Evolutionary conservation across 345 rosid genomes (phyloP).

Genomic region (Eucalyptus sp.): DNA sequence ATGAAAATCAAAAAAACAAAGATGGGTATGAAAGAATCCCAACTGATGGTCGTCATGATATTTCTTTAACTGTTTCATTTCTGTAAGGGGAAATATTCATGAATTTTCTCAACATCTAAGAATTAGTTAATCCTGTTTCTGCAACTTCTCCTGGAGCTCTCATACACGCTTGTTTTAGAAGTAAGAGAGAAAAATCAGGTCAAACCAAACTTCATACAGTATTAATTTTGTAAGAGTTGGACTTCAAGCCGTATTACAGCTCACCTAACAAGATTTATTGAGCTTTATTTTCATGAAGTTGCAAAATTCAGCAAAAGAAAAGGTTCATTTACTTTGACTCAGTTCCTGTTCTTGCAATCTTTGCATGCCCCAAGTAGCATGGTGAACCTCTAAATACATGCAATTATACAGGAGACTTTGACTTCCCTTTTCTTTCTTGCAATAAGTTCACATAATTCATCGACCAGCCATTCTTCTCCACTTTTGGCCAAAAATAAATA

Average conservation of each 20-base stretch:
- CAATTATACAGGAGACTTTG: neutral
- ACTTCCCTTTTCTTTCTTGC: neutral
- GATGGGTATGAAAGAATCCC: neutral
- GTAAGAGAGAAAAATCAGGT: neutral
- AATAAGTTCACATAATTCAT: neutral
- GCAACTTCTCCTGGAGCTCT: neutral
- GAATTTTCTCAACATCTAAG: neutral
- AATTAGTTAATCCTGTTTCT: neutral
- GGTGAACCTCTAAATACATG: neutral
- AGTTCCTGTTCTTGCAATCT: neutral
- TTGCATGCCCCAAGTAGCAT: neutral
- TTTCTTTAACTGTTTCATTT: neutral
- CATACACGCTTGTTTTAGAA: neutral
- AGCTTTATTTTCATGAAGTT: neutral
- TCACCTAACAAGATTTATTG: neutral
- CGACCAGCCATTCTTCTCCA: neutral
- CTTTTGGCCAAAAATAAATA: neutral
- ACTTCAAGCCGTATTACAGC: neutral
- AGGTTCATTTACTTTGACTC: neutral
- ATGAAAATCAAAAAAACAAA: neutral
- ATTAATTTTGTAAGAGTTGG: neutral
- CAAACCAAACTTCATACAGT: neutral
- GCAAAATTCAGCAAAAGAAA: neutral
- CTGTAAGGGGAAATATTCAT: neutral
- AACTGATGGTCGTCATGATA: accelerated